Base-by-base conservation (phyloP, 1,284 basidiomycete species). In the Cutaneotrichosporon sp. region DNA sequence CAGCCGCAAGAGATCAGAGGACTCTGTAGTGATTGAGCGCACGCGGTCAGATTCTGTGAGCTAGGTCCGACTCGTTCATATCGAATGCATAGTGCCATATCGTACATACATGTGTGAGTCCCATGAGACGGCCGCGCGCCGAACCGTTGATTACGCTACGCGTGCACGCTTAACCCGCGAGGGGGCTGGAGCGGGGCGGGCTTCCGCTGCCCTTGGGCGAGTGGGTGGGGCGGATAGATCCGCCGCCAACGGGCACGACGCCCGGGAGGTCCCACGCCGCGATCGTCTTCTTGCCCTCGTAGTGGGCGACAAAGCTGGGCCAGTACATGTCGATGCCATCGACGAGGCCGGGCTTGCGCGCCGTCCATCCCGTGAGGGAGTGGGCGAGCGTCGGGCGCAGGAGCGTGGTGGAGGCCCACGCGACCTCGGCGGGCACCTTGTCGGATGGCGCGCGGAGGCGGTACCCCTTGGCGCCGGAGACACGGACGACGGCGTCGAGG, bases 271-370 rank as follows among this genome's bases (percentile, higher is more conserved):
- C 65, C 65, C 65, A 66, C 1, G 65, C 56, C 11, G 65, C 59
- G 27, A 66, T 64, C 14, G 34, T 64, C 65, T 67, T 67, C 57
- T 64, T 64, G 54, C 58, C 59, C 55, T 62, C 59, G 59, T 64
- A 63, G 52, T 63, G 62, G 14, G 65, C 62, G 20, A 54, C 58
- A 34, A 67, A 67, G 1, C 60, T 54, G 18, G 54, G 43, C 70
- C 71, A 84, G 68, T 85, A 85, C 18, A 79, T 67, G 36, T 81
- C 78, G 42, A 85, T 72, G 25, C 83, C 81, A 60, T 85, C 84
- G 2, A 81, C 76, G 33, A 86, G 62, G 2, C 82, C 78, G 36
- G 79, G 70, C 70, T 83, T 84, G 49, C 73, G 76, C 2, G 83
- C 81, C 22, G 69, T 69, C 84, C 84, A 85, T 0, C 82, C 84